Evolutionary conservation across 78 protist genomes (phyloP), one percentile per base, ranked within the genome.

Genomic region (Polysphondylium violaceum): DNA sequence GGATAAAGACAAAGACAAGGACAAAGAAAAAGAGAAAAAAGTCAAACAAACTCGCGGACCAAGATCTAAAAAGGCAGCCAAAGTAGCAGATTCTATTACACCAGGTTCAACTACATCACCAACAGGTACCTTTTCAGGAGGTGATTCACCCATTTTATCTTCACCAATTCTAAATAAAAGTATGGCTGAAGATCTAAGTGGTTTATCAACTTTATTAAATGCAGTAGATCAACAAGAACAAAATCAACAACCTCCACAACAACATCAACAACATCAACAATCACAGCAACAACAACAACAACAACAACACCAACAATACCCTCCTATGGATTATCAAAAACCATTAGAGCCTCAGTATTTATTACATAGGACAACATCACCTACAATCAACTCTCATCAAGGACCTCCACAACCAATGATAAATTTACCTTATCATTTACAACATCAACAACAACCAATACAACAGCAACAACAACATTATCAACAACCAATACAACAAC

Each of bases 191-290:
- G 89, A 81, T 40, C 38, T 81, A 25, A 56, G 78, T 55, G 89
- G 78, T 25, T 47, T 81, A 25, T 81, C 89, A 38, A 47, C 74
- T 2, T 40, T 81, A 44, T 68, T 81, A 77, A 81, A 63, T 41
- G 76, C 64, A 35, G 77, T 81, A 7, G 89, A 81, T 11, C 88
- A 64, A 47, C 76, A 14, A 9, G 23, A 43, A 8, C 76, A 27
- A 38, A 40, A 43, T 23, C 76, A n/a, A n/a, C 21, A 33, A 44
- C 76, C 76, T 29, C 50, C 33, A 43, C 41, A 21, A 44, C 31
- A 11, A 51, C 63, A 53, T 2, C 3, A 19, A 21, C 63, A 67
- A 38, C 67, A 64, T 35, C 89, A 67, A 38, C 89, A 67, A 38
- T 41, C 17, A 36, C 76, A 47, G 6, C 89, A 79, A 23, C 76